These are phyloP conservation scores for Nakazawaea laoshanensis DNA, from an alignment of 805 yeast species.

Conservation along the genomic window DNA sequence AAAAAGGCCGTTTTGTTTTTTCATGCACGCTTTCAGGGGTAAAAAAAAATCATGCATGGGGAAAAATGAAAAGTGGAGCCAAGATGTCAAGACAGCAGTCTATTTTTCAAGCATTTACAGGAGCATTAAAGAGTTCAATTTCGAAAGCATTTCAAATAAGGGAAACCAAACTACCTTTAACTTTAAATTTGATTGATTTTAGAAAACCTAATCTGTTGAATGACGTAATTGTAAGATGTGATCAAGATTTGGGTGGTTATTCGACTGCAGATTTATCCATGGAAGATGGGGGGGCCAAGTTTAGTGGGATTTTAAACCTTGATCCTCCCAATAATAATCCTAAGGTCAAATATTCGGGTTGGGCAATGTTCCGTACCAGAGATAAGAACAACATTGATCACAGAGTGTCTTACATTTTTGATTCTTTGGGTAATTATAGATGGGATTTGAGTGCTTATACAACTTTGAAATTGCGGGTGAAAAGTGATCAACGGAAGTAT, in stretches of 20 bases:
- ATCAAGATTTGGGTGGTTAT: conserved; percentile 72
- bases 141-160: neutral
- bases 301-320: conserved; percentile 61
- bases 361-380: conserved; percentile 78
- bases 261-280: conserved; percentile 49
- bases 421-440: conserved; percentile 30
- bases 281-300: conserved; percentile 43
- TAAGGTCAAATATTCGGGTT: conserved; percentile 55
- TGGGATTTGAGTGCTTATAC: conserved; percentile 68
- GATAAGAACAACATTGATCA: conserved; percentile 46
- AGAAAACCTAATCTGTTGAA: conserved; percentile 34
- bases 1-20: no score
- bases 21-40: no score
- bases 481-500: conserved; percentile 66
- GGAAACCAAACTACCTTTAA: conserved; percentile 6
- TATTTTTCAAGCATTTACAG: conserved; percentile 1
- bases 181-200: conserved; percentile 48
- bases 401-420: conserved; percentile 27
- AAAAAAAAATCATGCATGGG: no score
- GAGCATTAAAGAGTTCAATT: conserved; percentile 3
- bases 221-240: conserved; percentile 54
- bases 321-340: conserved; percentile 58
- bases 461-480: conserved; percentile 61
- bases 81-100: neutral
- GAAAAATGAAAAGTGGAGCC: no score